Conservation (phyloP, 2,329 filamentous ascomycete genomes). For the Ophiostoma fasciatum region DNA sequence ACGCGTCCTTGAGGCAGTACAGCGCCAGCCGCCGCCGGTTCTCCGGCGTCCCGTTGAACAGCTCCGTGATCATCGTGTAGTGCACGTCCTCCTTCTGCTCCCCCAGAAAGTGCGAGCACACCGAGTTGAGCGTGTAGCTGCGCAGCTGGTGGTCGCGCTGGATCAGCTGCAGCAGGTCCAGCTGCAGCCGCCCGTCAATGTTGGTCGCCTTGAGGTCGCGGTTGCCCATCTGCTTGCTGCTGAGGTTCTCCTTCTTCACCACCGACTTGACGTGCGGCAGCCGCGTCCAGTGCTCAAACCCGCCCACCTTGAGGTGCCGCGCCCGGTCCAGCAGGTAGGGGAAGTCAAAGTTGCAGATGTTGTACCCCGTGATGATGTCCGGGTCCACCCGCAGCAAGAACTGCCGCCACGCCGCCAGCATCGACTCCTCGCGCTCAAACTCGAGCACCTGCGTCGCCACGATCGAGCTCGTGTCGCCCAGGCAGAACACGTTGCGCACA, state of each 20-base stretch:
- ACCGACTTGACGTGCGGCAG: conserved; percentile 56
- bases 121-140: conserved; percentile 95
- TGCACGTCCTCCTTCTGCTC: conserved; percentile 99
- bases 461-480: conserved; percentile 83
- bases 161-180: conserved; percentile 87
- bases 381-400: conserved; percentile 85
- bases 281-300: conserved; percentile 80
- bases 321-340: conserved; percentile 86
- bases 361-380: conserved; percentile 97
- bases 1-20: conserved; percentile 96
- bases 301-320: conserved; percentile 61
- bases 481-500: conserved; percentile 87
- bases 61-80: conserved; percentile 96
- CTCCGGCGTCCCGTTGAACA: conserved; percentile 93
- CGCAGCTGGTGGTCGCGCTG: conserved; percentile 89
- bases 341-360: conserved; percentile 97
- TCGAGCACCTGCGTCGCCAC: conserved; percentile 88
- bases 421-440: conserved; percentile 66
- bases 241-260: conserved; percentile 71
- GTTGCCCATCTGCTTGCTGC: conserved; percentile 96
- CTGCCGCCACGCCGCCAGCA: conserved; percentile 85
- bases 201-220: conserved; percentile 90
- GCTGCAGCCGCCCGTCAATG: conserved; percentile 81
- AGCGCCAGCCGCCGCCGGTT: conserved; percentile 80
- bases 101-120: conserved; percentile 84